A percentile compares a stretch with the other conserved stretches of the same genome.
phyloP scores from a whole-genome alignment of 257 asterid species.

The Anisodus tanguticus region DNA sequence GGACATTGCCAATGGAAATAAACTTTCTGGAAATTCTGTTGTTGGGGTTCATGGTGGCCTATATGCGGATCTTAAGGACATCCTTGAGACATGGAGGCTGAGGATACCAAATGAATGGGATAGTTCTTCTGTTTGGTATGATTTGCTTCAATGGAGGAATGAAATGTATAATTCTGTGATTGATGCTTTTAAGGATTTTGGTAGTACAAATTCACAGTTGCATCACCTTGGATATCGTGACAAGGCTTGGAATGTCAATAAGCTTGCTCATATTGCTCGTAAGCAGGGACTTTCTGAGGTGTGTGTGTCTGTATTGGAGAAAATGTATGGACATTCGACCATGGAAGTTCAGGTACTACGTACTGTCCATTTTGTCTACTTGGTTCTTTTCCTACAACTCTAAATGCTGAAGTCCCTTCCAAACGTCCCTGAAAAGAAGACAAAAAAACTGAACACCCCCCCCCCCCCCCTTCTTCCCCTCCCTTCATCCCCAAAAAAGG shows the following conservation, averaged over 20 bases:
- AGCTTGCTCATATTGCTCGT: conserved; percentile 95
- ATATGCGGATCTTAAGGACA: conserved; percentile 97
- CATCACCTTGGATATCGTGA: conserved; percentile 99
- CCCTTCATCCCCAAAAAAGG: too few species aligned
- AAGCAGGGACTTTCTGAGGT: conserved; percentile 92
- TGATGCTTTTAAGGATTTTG: conserved; percentile 92
- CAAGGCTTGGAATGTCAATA: conserved; percentile 99
- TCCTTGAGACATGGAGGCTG: conserved; percentile 98
- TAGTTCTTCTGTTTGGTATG: conserved; percentile 96
- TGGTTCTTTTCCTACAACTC: conserved; percentile 8
- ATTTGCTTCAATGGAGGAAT: conserved; percentile 98
- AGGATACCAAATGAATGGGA: conserved; percentile 99
- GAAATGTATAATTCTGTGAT: conserved; percentile 94
- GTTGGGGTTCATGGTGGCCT: conserved; percentile 80
- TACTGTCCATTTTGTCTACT: conserved; percentile 26
- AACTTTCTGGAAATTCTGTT: conserved; percentile 76
- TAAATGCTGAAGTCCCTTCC: not conserved
- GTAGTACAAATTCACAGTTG: conserved; percentile 78
- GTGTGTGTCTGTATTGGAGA: conserved; percentile 90
- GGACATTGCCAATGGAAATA: conserved; percentile 92
- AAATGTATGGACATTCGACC: conserved; percentile 98
- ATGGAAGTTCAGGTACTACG: conserved; percentile 95
- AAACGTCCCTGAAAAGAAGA: not conserved
- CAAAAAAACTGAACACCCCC: not conserved
- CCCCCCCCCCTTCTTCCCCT: too few species aligned